A percentile compares a stretch with the other conserved stretches of the same genome.
Evolutionary conservation across 202 grass and related monocot species (phyloP).

Genomic region (Tripidium arundinaceum): DNA sequence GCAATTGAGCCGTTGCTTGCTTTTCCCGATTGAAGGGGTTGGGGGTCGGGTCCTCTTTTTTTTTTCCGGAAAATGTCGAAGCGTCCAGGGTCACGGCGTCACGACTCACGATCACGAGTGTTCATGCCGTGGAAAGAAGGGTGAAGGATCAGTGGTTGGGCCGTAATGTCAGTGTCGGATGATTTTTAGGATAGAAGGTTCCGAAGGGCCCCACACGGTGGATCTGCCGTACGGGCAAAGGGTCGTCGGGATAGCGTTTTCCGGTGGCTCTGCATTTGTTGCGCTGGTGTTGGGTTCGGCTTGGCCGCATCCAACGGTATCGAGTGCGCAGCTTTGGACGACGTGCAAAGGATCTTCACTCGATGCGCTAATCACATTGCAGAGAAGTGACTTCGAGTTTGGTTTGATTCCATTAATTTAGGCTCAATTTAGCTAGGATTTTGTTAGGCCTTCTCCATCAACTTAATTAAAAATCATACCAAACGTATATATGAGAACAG

Average conservation of each 20-base stretch:
- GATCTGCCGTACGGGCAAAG: not conserved
- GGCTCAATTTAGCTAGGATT: too few species aligned
- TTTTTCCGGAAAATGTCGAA: not conserved
- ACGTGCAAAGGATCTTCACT: too few species aligned
- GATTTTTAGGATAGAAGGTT: not conserved
- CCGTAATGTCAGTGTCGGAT: not conserved
- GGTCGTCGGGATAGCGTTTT: not conserved
- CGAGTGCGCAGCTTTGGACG: too few species aligned
- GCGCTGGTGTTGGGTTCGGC: not conserved
- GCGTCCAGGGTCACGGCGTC: not conserved
- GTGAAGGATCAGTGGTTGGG: not conserved
- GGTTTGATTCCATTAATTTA: too few species aligned
- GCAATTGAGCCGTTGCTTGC: slow-evolving; percentile 40
- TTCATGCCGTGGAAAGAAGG: not conserved
- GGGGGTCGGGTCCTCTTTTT: not conserved
- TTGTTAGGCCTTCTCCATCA: too few species aligned
- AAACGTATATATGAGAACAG: too few species aligned
- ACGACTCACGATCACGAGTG: not conserved
- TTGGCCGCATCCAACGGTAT: not conserved
- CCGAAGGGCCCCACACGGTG: not conserved
- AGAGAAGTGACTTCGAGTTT: too few species aligned
- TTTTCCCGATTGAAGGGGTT: not conserved
- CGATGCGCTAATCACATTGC: too few species aligned
- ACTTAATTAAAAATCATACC: too few species aligned
- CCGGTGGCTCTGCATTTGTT: not conserved